These are phyloP conservation scores for Leishmania tarentolae DNA, from an alignment of 208 protist species.

Conservation along the genomic window DNA sequence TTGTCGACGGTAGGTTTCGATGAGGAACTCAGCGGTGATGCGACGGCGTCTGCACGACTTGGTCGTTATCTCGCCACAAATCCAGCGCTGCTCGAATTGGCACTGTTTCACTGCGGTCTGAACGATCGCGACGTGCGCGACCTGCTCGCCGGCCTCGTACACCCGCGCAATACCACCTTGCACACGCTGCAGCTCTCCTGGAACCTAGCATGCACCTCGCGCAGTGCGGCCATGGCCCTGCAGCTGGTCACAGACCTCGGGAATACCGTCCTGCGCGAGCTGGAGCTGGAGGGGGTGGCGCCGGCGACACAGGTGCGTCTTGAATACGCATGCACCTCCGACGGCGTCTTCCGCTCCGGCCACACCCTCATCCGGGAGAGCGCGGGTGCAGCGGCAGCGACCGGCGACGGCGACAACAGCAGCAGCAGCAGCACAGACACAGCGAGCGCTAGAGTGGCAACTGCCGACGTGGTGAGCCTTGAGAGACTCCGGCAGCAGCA, in stretches of 20 bases:
- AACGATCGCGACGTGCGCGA: constrained; percentile 51
- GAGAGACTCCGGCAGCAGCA: not conserved
- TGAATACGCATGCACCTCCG: constrained; percentile 32
- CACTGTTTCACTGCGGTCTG: constrained; percentile 67
- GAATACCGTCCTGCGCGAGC: constrained; percentile 16
- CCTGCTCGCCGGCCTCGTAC: constrained; percentile 41
- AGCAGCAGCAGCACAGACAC: not conserved
- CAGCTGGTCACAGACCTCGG: constrained; percentile 15
- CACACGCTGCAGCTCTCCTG: constrained; percentile 18
- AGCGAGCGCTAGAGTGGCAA: not conserved
- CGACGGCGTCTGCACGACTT: constrained; percentile 12
- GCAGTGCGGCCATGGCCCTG: constrained; percentile 17
- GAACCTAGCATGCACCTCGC: constrained; percentile 31
- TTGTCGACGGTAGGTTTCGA: not conserved
- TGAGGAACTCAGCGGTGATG: not conserved
- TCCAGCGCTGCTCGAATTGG: constrained; percentile 52
- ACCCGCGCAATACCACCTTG: not conserved
- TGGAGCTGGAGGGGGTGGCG: constrained; percentile 23
- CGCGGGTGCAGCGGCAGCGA: not conserved
- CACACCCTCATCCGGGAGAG: constrained; percentile 3
- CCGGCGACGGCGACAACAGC: not conserved
- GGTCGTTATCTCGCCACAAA: constrained; percentile 43
- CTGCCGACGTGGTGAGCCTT: not conserved
- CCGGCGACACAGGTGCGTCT: constrained; percentile 24
- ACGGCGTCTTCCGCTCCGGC: constrained; percentile 32